Evolutionary conservation across 352 stramenopile genomes (phyloP).

Genomic region (Phytophthora lateralis): DNA sequence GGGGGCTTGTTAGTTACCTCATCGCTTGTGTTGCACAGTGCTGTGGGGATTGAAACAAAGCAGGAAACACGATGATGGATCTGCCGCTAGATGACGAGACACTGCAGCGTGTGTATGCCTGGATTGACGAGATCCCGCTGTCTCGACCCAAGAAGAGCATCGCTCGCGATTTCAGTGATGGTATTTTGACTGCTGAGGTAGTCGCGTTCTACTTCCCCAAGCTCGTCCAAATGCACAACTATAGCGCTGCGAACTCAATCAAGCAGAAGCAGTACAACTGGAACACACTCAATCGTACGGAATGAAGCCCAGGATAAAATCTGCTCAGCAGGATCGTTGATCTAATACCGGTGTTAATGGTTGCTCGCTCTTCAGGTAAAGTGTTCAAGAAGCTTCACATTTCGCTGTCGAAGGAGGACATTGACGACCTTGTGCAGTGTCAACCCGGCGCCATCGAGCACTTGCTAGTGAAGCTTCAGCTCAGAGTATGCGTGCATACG

Average conservation of each 20-base stretch:
- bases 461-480: constrained; percentile 90
- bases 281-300: constrained; percentile 92
- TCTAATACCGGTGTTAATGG: neutral
- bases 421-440: constrained; percentile 92
- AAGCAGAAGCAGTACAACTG: constrained; percentile 97
- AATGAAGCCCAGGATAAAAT: neutral
- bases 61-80: constrained; percentile 42
- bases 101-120: constrained; percentile 93
- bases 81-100: constrained; percentile 87
- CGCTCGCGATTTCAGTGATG: constrained; percentile 95
- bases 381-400: constrained; percentile 87
- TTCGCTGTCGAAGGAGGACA: constrained; percentile 86
- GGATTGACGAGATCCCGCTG: constrained; percentile 95
- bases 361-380: constrained; percentile 50
- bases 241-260: constrained; percentile 92
- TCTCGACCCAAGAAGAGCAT: constrained; percentile 96
- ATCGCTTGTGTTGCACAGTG: constrained; percentile 2
- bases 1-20: constrained; percentile 4
- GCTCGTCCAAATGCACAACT: constrained; percentile 97
- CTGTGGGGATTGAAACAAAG: constrained; percentile 2
- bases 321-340: neutral
- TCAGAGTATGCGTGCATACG: constrained; percentile 66
- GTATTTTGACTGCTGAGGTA: constrained; percentile 90
- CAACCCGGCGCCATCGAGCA: constrained; percentile 90
- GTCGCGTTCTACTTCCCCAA: constrained; percentile 95